Evolutionary conservation across 2,329 filamentous ascomycete species (phyloP).

Genomic region (Clonostachys rosea): DNA sequence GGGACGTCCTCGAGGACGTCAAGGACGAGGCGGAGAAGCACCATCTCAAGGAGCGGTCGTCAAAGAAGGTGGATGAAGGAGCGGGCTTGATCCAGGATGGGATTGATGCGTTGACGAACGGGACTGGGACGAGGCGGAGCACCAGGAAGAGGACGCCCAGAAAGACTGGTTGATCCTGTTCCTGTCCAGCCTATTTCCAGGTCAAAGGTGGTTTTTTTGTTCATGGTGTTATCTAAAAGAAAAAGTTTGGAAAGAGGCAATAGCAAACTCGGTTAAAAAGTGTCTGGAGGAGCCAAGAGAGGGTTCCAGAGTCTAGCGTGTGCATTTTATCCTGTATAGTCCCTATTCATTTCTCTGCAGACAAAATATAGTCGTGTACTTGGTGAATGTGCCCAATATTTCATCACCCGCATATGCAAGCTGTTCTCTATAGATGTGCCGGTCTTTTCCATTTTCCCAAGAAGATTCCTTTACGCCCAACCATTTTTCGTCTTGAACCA

Average conservation of each 20-base stretch:
- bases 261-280: too few species aligned
- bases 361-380: too few species aligned
- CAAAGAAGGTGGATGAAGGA: slow-evolving; percentile 22
- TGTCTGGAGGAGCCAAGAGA: too few species aligned
- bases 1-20: slow-evolving; percentile 47
- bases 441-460: not conserved
- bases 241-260: too few species aligned
- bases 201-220: not conserved
- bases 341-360: too few species aligned
- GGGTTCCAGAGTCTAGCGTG: too few species aligned
- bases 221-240: too few species aligned
- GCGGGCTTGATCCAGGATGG: slow-evolving; percentile 24
- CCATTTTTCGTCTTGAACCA: slow-evolving; percentile 44
- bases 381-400: too few species aligned
- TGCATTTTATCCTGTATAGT: too few species aligned
- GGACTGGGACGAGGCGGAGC: slow-evolving; percentile 17
- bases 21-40: slow-evolving; percentile 54
- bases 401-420: too few species aligned
- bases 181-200: not conserved
- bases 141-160: slow-evolving; percentile 14
- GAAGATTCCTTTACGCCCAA: slow-evolving; percentile 9
- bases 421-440: not conserved
- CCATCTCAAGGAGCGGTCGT: slow-evolving; percentile 35
- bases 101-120: slow-evolving; percentile 16
- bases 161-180: not conserved